Conservation (phyloP, 108 stramenopile species). For the Cyclotella distinguenda region DNA sequence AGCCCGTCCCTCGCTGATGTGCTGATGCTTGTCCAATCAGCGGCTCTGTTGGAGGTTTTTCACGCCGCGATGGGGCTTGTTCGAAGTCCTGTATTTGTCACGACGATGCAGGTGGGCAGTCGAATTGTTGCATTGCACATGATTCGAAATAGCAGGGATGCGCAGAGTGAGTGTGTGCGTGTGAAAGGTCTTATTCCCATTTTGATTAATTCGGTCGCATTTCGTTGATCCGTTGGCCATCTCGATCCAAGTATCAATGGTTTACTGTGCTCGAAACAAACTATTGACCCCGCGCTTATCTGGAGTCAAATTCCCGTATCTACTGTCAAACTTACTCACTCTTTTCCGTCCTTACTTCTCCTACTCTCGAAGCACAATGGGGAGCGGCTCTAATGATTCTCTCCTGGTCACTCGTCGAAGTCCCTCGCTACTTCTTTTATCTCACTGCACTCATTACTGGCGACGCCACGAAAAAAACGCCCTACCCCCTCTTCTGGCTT, state of each 20-base stretch:
- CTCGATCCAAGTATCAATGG: too few species aligned
- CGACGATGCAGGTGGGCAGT: conserved; percentile 89
- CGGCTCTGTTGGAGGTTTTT: conserved; percentile 85
- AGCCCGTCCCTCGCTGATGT: conserved; percentile 32
- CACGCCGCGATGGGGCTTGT: conserved; percentile 92
- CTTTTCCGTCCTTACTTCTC: neutral
- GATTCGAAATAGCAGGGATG: conserved; percentile 57
- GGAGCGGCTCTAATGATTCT: conserved; percentile 86
- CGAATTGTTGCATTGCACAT: conserved; percentile 84
- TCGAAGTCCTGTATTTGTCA: conserved; percentile 88
- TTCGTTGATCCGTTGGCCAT: too few species aligned
- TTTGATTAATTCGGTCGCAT: too few species aligned
- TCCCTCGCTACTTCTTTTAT: conserved; percentile 96
- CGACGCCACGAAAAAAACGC: conserved; percentile 85
- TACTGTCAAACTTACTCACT: neutral
- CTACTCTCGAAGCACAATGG: conserved; percentile 59
- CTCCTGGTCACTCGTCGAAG: conserved; percentile 89
- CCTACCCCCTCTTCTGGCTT: conserved; percentile 94
- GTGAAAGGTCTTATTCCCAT: too few species aligned
- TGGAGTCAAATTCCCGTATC: neutral
- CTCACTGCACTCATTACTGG: conserved; percentile 80
- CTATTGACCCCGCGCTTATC: too few species aligned
- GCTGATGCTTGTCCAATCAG: conserved; percentile 69
- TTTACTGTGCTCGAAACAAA: too few species aligned
- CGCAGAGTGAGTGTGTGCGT: conserved; percentile 82